A percentile compares a stretch with the other conserved stretches of the same genome.
Evolutionary conservation across 345 rosid genomes (phyloP).

Genomic region (Acer negundo): DNA sequence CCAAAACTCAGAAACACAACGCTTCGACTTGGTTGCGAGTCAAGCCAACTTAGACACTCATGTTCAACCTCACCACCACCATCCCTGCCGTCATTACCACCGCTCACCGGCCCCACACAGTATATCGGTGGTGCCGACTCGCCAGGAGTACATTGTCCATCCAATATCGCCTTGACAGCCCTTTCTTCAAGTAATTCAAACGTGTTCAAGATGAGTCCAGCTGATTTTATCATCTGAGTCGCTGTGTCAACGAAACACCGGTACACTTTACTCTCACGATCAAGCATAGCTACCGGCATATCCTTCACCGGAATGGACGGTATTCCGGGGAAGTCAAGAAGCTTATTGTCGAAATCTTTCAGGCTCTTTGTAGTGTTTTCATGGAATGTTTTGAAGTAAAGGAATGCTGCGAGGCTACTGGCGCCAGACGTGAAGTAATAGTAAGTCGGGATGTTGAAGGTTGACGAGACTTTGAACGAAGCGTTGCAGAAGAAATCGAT

Average conservation of each 20-base stretch:
- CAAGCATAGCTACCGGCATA: constrained; percentile 11
- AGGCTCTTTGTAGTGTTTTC: constrained; percentile 32
- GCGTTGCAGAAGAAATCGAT: constrained; percentile 50
- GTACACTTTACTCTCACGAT: too few species aligned
- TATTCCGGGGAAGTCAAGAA: constrained; percentile 43
- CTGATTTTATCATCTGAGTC: too few species aligned
- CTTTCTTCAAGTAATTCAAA: constrained; percentile 53
- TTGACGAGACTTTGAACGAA: constrained; percentile 20
- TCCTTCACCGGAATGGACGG: constrained; percentile 12
- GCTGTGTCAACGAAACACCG: too few species aligned
- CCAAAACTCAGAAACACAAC: constrained; percentile 64
- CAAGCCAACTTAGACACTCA: constrained; percentile 49
- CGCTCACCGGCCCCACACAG: constrained; percentile 56
- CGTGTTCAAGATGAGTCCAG: constrained; percentile 34
- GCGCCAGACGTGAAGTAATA: constrained; percentile 50
- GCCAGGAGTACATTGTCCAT: constrained; percentile 40
- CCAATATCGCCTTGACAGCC: constrained; percentile 35
- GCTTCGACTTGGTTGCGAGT: constrained; percentile 45
- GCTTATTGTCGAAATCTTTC: constrained; percentile 30
- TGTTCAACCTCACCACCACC: not conserved
- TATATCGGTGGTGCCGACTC: constrained; percentile 34
- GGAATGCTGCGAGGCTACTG: constrained; percentile 31
- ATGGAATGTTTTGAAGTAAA: constrained; percentile 40
- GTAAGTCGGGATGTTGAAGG: constrained; percentile 44
- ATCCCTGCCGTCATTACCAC: not conserved